Base-by-base conservation (phyloP, 352 stramenopile species). In the Globisporangium echinulatum region DNA sequence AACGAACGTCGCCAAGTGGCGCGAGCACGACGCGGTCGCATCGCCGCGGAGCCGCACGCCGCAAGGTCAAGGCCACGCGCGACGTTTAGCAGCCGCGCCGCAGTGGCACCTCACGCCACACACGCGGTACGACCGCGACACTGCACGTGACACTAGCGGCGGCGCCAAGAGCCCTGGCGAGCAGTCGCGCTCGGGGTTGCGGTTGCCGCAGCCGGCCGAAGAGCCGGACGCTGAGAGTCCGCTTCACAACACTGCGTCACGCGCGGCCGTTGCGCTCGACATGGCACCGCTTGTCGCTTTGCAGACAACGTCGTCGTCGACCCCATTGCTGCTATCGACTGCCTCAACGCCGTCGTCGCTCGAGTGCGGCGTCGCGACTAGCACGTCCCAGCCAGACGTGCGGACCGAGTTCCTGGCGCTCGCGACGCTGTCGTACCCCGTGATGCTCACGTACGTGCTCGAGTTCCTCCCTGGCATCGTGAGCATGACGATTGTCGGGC, bases 371-470 rank as follows among this genome's bases (percentile, higher is more conserved):
- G 2, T 33, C 25, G 25, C 25, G 25, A 33, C 25, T 33, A 33
- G 40, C 40, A 44, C 40, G 7, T 8, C 7, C 40, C 40, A 44
- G 14, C 56, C 69, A 7, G 51, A 73, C 54, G 51, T 59, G 36
- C 54, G 57, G 11, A 55, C 70, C n/a, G 77, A 82, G 61, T 66
- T 79, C 14, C 64, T 58, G 7, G 73, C 79, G 40, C 63, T 85
- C 0, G 62, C 70, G 9, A 59, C 59, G 48, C 49, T 90, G 19
- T 79, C 81, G 17, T 79, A 79, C 40, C 81, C 79, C 1, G 70
- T 90, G n/a, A 79, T 84, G 54, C 72, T 89, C 59, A 88, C 79
- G 19, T 88, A 87, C 46, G 69, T 88, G 49, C 68, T 92, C 49
- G 83, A 93, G 59, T 88, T 87, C 57, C 71, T 90, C 6, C 83